Percentiles rank a stretch among this genome's conserved stretches.
phyloP scores from a whole-genome alignment of 371 early-diverging fungal genomes.

The Haplosporangium sp. region DNA sequence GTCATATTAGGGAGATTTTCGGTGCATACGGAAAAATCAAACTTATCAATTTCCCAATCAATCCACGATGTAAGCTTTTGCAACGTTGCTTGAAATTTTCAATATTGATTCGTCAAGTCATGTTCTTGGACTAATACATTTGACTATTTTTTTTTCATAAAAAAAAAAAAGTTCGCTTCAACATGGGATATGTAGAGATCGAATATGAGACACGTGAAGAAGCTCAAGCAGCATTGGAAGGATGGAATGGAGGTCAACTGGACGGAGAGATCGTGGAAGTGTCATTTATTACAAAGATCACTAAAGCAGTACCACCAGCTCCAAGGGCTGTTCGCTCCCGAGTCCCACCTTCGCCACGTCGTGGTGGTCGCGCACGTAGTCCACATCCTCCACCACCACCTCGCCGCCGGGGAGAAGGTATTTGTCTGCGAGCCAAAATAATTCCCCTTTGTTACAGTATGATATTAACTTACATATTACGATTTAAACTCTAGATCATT shows the following conservation, averaged over 20 bases:
- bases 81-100: no score
- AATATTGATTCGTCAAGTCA: no score
- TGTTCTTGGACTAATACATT: no score
- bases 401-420: constrained; percentile 48
- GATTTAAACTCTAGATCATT: constrained; percentile 24
- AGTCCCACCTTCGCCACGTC: constrained; percentile 36
- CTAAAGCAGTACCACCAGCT: constrained; percentile 6
- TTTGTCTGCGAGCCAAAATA: background rate
- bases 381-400: constrained; percentile 19
- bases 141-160: constrained; percentile 2
- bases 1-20: constrained; percentile 76
- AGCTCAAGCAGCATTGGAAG: constrained; percentile 64
- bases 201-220: constrained; percentile 69
- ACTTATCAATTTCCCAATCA: constrained; percentile 75
- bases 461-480: background rate
- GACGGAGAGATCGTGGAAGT: constrained; percentile 61
- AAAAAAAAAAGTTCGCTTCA: constrained; percentile 57
- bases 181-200: constrained; percentile 66
- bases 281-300: constrained; percentile 24
- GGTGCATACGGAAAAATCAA: constrained; percentile 76
- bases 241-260: constrained; percentile 70
- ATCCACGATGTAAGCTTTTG: constrained; percentile 57
- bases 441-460: background rate
- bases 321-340: constrained; percentile 27
- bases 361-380: constrained; percentile 21